A percentile compares a stretch with the other conserved stretches of the same genome.
These are phyloP conservation scores for Fusarium poae DNA, from an alignment of 2,329 filamentous ascomycete genomes.

Conservation along the genomic window DNA sequence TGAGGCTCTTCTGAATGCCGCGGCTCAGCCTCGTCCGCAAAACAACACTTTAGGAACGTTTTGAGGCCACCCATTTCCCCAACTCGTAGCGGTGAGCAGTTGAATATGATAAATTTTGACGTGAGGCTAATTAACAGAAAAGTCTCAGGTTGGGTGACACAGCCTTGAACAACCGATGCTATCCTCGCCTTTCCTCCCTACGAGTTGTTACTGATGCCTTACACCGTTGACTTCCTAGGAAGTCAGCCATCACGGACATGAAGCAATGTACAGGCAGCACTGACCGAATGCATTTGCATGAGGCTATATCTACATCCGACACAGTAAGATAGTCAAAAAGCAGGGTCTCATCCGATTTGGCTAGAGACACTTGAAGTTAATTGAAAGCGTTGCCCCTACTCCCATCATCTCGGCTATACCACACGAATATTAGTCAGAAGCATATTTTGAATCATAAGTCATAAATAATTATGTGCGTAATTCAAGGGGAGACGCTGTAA, in stretches of 20 bases:
- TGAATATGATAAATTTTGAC: background rate
- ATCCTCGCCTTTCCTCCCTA: background rate
- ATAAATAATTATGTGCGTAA: background rate
- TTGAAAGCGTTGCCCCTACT: background rate
- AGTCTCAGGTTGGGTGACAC: background rate
- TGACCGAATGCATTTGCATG: background rate
- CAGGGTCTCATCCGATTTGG: background rate
- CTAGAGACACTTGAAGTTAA: background rate
- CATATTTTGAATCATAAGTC: no score
- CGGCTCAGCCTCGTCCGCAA: slow-evolving; percentile 14
- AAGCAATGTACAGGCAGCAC: background rate
- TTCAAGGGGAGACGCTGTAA: background rate
- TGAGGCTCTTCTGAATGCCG: slow-evolving; percentile 14
- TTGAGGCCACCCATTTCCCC: slow-evolving; percentile 26
- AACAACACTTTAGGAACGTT: background rate
- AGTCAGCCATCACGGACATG: background rate
- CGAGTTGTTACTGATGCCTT: background rate
- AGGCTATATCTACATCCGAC: background rate
- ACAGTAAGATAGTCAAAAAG: background rate
- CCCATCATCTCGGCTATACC: background rate
- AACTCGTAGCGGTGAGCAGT: slow-evolving; percentile 16
- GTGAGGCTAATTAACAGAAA: background rate
- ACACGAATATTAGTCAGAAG: background rate
- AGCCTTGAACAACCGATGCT: background rate
- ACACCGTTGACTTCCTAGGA: background rate